A percentile compares a stretch with the other conserved stretches of the same genome.
These are phyloP conservation scores for Hypoxylon crocopeplum DNA, from an alignment of 495 filamentous ascomycete species.

Conservation along the genomic window DNA sequence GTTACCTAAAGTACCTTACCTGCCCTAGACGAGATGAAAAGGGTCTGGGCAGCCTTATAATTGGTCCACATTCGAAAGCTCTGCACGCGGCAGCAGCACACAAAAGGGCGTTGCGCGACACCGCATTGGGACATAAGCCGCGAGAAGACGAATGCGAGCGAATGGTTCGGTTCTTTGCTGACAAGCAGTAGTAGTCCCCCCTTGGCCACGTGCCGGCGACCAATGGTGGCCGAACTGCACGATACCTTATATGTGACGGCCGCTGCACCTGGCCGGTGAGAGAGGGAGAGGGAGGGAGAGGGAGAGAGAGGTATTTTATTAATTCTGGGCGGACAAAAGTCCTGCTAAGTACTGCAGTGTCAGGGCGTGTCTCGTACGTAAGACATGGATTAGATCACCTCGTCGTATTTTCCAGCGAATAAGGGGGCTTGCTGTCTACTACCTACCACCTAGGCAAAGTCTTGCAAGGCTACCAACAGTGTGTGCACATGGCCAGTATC, in stretches of 20 bases:
- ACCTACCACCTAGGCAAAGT: background rate
- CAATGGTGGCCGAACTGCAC: constrained; percentile 2
- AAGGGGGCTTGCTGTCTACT: constrained; percentile 6
- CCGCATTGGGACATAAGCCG: constrained; percentile 26
- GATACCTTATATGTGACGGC: background rate
- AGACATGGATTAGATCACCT: constrained; percentile 1
- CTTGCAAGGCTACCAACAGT: constrained; percentile 10
- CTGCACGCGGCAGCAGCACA: too few relatives aligned
- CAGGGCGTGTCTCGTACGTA: constrained; percentile 3
- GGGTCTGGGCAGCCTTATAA: background rate
- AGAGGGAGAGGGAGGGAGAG: background rate
- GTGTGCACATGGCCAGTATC: constrained; percentile 11
- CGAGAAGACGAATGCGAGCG: constrained; percentile 2
- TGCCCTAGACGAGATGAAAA: background rate
- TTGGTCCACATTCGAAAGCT: background rate
- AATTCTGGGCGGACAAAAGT: background rate
- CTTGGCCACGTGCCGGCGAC: constrained; percentile 10
- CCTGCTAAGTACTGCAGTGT: background rate
- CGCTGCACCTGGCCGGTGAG: background rate
- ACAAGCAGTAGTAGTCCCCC: too few relatives aligned
- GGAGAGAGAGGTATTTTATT: constrained; percentile 12
- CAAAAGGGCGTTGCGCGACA: background rate
- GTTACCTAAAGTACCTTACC: background rate
- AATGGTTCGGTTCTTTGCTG: too few relatives aligned
- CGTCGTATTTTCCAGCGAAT: constrained; percentile 18